Percentiles rank a stretch among this genome's conserved stretches.
Evolutionary conservation across 768 basidiomycete species (phyloP).

Genomic region (Trametes cingulata): DNA sequence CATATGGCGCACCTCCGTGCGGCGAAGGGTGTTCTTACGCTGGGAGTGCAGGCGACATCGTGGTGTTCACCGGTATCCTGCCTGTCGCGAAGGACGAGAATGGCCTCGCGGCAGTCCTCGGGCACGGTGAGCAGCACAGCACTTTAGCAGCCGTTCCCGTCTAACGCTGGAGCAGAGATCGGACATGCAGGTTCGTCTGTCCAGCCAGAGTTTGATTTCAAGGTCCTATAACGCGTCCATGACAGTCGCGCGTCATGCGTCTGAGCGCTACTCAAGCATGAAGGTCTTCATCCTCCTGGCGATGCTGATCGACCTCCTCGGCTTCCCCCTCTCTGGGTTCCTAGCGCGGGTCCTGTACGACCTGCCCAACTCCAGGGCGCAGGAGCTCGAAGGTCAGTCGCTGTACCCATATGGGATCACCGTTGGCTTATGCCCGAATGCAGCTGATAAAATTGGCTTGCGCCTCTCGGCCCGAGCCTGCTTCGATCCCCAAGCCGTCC

Average conservation of each 20-base stretch:
- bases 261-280: conserved; percentile 45
- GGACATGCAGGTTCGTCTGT: conserved; percentile 63
- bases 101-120: conserved; percentile 80
- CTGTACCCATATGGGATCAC: background rate
- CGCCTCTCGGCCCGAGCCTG: conserved; percentile 81
- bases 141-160: background rate
- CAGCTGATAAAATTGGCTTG: conserved; percentile 87
- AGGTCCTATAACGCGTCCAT: background rate
- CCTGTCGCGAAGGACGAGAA: conserved; percentile 76
- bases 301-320: conserved; percentile 48
- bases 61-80: conserved; percentile 89
- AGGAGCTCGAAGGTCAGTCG: conserved; percentile 76
- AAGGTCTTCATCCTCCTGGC: conserved; percentile 44
- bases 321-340: conserved; percentile 52
- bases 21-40: background rate
- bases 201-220: background rate
- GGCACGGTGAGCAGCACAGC: conserved; percentile 61
- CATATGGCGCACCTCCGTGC: conserved; percentile 1
- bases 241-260: conserved; percentile 43
- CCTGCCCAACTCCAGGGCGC: conserved; percentile 80
- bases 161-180: conserved; percentile 52
- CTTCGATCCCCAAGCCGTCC: conserved; percentile 77
- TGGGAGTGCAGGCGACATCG: conserved; percentile 56
- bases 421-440: background rate
- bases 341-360: conserved; percentile 56